Base-by-base conservation (phyloP, 2,329 filamentous ascomycete genomes). In the Dactylellina sp. region DNA sequence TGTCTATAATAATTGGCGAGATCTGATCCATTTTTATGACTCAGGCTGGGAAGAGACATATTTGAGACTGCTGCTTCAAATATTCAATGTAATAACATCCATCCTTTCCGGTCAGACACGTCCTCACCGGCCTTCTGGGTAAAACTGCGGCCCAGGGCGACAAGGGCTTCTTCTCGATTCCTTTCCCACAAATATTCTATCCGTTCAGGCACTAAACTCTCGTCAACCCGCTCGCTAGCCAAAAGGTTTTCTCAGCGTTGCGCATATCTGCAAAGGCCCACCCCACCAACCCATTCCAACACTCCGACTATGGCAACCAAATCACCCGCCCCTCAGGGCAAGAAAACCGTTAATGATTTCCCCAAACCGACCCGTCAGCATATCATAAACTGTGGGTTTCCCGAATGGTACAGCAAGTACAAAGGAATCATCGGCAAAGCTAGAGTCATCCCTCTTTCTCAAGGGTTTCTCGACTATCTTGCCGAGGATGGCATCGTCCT, bases 361-460 rank as follows among this genome's bases (percentile, higher is more conserved):
- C 91, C 93, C 18, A 92, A 92, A 0, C 87, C 97, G 66, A 92
- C 89, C 32, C 91, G 89, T 80, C 87, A 90, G 50, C 94, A 99
- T 79, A 96, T 99, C 75, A 84, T 97, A 62, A 91, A 97, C 82
- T 99, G 94, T 82, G 96, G 95, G 44, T 97, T 96, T 81, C 91
- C 97, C 80, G 87, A 86, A 72, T 99, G 95, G 95, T 92, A 97
- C 79, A 88, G 91, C 52, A 89, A 87, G 85, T 97, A 96, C 80
- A 89, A 91, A 71, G 84, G 87, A 6, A 86, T 91, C 52, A 93
- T 92, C 35, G 91, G 96, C 46, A 95, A 94, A 83, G 93, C 94
- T 1, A 88, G 91, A 28, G 88, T 96, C 42, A 89, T 99, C 57
- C 89, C 91, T 0, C 85, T 99, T 4, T 86, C 90, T 0, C 81